Percentiles rank a stretch among this genome's conserved stretches.
Evolutionary conservation across 306 rosid genomes (phyloP).

Genomic region (Cucumis hystrix): DNA sequence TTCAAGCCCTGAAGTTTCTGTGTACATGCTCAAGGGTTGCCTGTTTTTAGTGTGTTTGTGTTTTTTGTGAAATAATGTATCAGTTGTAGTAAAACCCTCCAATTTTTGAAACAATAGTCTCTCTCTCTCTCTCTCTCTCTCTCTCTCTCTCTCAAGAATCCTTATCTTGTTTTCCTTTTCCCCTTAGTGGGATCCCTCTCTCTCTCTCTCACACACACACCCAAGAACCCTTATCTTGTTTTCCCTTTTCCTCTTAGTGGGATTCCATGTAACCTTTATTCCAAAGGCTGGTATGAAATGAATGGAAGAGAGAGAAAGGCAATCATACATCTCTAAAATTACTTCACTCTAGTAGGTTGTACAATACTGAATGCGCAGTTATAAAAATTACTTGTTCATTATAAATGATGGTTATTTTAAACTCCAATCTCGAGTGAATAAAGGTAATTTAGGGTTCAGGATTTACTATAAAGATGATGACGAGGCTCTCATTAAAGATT

Average conservation of each 20-base stretch:
- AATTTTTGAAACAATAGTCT: not conserved
- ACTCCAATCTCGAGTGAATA: too few relatives aligned
- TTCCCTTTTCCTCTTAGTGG: not conserved
- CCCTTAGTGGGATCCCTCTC: not conserved
- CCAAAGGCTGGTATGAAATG: not conserved
- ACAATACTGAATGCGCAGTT: too few relatives aligned
- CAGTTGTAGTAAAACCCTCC: not conserved
- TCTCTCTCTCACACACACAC: not conserved
- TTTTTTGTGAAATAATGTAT: not conserved
- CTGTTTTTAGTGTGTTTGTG: not conserved
- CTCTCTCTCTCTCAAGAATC: not conserved
- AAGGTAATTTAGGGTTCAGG: too few relatives aligned
- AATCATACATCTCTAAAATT: not conserved
- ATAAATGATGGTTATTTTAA: too few relatives aligned
- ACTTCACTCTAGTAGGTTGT: too few relatives aligned
- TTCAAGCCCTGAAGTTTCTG: not conserved
- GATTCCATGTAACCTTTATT: not conserved
- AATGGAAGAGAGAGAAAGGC: not conserved
- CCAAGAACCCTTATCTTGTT: not conserved
- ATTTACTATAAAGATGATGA: too few relatives aligned
- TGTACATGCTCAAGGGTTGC: slow-evolving; percentile 1
- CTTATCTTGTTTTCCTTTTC: not conserved
- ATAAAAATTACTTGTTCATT: too few relatives aligned
- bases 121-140: not conserved
- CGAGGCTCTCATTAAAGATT: too few relatives aligned